phyloP scores from a whole-genome alignment of 2,329 filamentous ascomycete species.

The Sarocladium strictum region DNA sequence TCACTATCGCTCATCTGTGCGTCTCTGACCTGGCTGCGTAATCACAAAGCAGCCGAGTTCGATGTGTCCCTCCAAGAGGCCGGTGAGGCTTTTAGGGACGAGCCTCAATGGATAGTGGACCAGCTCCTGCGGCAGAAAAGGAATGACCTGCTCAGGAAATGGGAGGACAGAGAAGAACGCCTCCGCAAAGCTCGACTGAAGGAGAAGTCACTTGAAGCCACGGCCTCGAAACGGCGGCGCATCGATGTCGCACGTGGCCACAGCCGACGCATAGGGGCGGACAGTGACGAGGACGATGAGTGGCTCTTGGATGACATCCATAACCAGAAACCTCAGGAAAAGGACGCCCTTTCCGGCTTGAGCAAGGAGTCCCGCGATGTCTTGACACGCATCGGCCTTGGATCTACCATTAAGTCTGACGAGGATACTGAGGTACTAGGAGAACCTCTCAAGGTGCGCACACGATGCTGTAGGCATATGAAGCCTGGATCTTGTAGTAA shows the following conservation, averaged over 20 bases:
- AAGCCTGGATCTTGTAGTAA: conserved; percentile 21
- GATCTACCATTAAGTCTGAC: conserved; percentile 16
- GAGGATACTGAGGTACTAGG: conserved; percentile 42
- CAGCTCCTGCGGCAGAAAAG: conserved; percentile 65
- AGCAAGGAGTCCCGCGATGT: conserved; percentile 72
- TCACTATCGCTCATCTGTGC: conserved; percentile 87
- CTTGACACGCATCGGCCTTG: conserved; percentile 59
- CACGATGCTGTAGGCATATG: conserved; percentile 8
- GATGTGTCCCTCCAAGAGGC: conserved; percentile 44
- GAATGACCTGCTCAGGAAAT: conserved; percentile 58
- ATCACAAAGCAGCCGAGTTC: conserved; percentile 61
- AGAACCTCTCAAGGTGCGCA: conserved; percentile 61
- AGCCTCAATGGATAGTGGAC: conserved; percentile 80
- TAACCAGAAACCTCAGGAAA: conserved; percentile 31
- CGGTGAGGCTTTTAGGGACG: conserved; percentile 48
- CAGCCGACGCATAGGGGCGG: conserved; percentile 12
- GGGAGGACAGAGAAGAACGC: conserved; percentile 68
- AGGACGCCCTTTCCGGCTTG: conserved; percentile 45
- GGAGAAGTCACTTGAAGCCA: conserved; percentile 50
- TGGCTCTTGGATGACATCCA: conserved; percentile 71
- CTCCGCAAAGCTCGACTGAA: conserved; percentile 60
- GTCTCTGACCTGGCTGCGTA: conserved; percentile 83
- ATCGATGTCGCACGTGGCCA: conserved; percentile 27
- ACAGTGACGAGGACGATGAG: conserved; percentile 54
- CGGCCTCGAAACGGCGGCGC: conserved; percentile 40